phyloP scores from a whole-genome alignment of 1,284 basidiomycete genomes.

The Ganoderma sp. region DNA sequence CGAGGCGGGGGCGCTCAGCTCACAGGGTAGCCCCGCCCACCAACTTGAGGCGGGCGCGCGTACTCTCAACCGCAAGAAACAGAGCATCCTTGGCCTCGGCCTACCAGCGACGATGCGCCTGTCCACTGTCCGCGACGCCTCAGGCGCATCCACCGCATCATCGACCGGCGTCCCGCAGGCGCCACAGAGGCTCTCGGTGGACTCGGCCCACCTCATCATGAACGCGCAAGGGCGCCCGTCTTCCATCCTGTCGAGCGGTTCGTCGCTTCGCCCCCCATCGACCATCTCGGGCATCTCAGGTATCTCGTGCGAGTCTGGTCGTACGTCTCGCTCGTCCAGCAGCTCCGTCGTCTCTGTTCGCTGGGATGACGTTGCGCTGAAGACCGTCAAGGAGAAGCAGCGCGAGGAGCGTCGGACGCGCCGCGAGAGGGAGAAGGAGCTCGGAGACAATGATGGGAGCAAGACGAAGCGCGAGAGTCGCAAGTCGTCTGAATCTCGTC shows the following conservation, averaged over 20 bases:
- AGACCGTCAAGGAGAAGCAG: slow-evolving; percentile 58
- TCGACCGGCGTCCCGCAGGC: slow-evolving; percentile 28
- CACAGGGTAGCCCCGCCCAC: slow-evolving; percentile 42
- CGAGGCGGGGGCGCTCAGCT: slow-evolving; percentile 61
- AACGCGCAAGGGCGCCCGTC: slow-evolving; percentile 45
- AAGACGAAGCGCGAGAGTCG: slow-evolving; percentile 36
- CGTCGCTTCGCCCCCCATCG: slow-evolving; percentile 65
- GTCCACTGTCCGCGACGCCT: slow-evolving; percentile 49
- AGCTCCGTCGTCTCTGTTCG: slow-evolving; percentile 55
- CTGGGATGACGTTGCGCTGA: slow-evolving; percentile 70
- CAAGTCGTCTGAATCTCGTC: slow-evolving; percentile 37
- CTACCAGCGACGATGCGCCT: slow-evolving; percentile 55
- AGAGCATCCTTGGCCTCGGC: slow-evolving; percentile 58
- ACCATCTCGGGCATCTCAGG: slow-evolving; percentile 59
- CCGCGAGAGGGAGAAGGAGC: slow-evolving; percentile 30
- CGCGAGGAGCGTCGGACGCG: slow-evolving; percentile 49
- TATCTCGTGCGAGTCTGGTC: slow-evolving; percentile 43
- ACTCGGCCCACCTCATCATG: slow-evolving; percentile 46
- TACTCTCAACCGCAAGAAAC: slow-evolving; percentile 59
- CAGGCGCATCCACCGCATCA: slow-evolving; percentile 40
- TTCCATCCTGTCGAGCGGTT: slow-evolving; percentile 56
- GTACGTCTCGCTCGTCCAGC: slow-evolving; percentile 50
- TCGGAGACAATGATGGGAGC: slow-evolving; percentile 22
- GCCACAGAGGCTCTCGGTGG: slow-evolving; percentile 51
- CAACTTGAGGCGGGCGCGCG: slow-evolving; percentile 25